Conservation (phyloP, 192 early-diverging fungal genomes). For the Coemansia sp. region DNA sequence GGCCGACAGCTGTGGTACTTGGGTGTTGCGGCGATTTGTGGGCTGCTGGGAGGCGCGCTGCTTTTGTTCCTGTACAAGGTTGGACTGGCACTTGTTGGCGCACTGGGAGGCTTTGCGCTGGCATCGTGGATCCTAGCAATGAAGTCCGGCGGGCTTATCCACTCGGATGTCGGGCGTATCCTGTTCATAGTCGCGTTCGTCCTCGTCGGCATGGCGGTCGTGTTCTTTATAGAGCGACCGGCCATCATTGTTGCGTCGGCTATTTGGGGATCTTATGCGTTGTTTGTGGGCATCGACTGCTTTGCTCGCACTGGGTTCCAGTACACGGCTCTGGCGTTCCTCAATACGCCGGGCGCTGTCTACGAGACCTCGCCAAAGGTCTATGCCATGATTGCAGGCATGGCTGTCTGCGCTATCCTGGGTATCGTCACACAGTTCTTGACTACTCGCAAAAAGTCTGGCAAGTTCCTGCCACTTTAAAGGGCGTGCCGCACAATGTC, state of each 20-base stretch:
- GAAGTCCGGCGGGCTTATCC: conserved; percentile 65
- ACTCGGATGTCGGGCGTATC: conserved; percentile 65
- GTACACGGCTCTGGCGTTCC: conserved; percentile 62
- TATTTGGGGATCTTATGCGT: conserved; percentile 78
- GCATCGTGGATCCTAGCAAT: conserved; percentile 76
- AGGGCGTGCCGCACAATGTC: background rate
- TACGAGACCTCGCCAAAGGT: conserved; percentile 63
- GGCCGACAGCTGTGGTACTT: conserved; percentile 55
- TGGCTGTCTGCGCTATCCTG: conserved; percentile 65
- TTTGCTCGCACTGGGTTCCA: conserved; percentile 79
- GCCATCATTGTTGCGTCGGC: conserved; percentile 75
- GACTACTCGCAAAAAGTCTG: conserved; percentile 49
- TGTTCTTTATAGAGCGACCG: conserved; percentile 65
- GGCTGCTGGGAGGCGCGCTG: conserved; percentile 68
- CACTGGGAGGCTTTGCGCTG: conserved; percentile 74
- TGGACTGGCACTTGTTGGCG: conserved; percentile 78
- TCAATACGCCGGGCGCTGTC: conserved; percentile 55
- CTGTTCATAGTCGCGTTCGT: conserved; percentile 71
- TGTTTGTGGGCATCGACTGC: conserved; percentile 82
- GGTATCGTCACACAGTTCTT: conserved; percentile 71
- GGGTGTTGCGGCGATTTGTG: conserved; percentile 65
- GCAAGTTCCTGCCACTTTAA: conserved; percentile 24
- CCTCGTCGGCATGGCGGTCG: conserved; percentile 66
- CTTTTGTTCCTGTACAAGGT: conserved; percentile 72
- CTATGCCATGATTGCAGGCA: conserved; percentile 74